Base-by-base conservation (phyloP, 306 rosid species). In the Lupinus albus region DNA sequence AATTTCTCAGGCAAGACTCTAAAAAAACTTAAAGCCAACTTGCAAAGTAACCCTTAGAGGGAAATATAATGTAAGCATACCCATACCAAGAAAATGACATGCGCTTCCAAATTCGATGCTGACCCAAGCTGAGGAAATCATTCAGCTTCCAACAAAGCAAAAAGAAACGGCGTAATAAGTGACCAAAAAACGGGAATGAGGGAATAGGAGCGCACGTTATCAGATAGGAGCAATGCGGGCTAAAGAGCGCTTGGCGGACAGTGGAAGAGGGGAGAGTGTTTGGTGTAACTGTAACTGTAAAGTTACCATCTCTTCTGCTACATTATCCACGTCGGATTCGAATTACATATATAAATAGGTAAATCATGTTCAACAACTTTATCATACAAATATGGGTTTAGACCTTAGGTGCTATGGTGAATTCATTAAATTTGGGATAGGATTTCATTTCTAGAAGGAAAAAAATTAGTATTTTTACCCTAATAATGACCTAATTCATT, bases 191-290 rank as follows among this genome's bases (percentile, higher is more conserved):
- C 30, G 11, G 30, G 30, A 25, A 25, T 2, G 30, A 25, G 30
- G 3, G 28, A 36, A 58, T 3, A 30, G 21, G 50, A 28, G 82
- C 80, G 30, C 36, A 88, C 96, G 76, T 75, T 85, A 74, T 88
- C 97, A 91, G 53, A 88, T 87, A 74, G 97, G 96, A 7, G 96
- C 94, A 66, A 88, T 88, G 80, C 97, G 96, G 96, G 80, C 58
- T 82, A 66, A 88, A 91, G 62, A 91, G 79, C 32, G 83, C 84
- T 50, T 45, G 94, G 33, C 96, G 91, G 76, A 76, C 66, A 63
- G 79, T 78, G 78, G 12, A 63, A 52, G 80, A 33, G 1, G 38
- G 64, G 17, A 7, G 48, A 78, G 73, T 12, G 52, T 38, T 33
- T 68, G 67, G 41, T 64, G 79, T 35, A 77, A 55, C 4, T 4